Evolutionary conservation across 257 asterid species (phyloP), one percentile per base, ranked within the genome.

Genomic region (Haberlea rhodopensis): DNA sequence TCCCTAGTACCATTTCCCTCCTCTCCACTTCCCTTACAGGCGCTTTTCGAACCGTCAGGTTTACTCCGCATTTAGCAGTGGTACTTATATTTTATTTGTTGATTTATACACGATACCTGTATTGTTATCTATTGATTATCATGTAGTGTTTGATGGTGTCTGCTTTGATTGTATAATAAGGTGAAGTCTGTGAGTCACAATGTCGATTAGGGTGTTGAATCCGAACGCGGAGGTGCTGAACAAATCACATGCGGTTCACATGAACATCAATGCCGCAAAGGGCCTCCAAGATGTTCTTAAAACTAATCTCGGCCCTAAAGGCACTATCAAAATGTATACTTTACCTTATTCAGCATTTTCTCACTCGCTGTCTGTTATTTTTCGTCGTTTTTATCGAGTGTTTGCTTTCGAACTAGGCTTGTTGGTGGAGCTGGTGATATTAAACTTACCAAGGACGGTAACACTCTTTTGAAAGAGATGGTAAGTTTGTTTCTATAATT

Each of bases 361-460:
- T n/a, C 23, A 28, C 7, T 53, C 4, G 1, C 2, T 63, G 2
- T 67, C 5, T 21, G 3, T 28, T 62, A 18, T 10, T 23, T 48
- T 53, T 9, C 1, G 66, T 52, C 29, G 21, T 64, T 37, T 52
- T 53, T 19, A 62, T 24, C 54, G 31, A 3, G 51, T 26, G 19
- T 16, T 40, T 43, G 48, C 54, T 19, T 61, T 16, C 1, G 57
- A 69, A 55, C 11, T 76, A 94, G 99, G 97, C 99, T 94, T 74
- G 99, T 94, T 71, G 99, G 99, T 58, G 99, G 99, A 65, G 89
- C 99, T 22, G 99, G 99, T 52, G 99, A 94, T 63, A 94, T 94
- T 74, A 94, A 94, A 68, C 99, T 94, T 51, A 94, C 99, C 25
- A 94, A 94, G 84, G 99, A 94, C 67, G 99, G 99, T 3, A 94